Base-by-base conservation (phyloP, 108 stramenopile genomes). In the Skeletonema costatum region DNA sequence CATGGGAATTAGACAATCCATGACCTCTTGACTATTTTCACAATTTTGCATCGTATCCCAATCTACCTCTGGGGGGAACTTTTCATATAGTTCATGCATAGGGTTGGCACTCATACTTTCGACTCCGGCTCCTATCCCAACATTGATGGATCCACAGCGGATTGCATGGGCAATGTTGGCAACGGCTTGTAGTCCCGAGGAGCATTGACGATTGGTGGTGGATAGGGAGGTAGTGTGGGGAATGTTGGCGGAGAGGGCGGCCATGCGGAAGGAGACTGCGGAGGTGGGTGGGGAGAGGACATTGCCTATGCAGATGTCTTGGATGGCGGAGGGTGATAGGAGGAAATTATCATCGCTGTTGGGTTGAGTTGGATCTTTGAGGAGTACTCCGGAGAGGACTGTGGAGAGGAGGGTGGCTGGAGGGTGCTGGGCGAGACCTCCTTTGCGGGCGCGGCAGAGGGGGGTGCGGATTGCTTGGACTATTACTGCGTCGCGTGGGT, bases 1-100 rank as follows among this genome's bases (percentile, higher is more conserved):
- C 98, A 99, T 99, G 64, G 98, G 97, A 33, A 93, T 87, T n/a
- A 96, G 71, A 59, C 95, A 95, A 77, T 94, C 97, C 89, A 94
- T 92, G 12, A 90, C 94, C 2, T 84, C 73, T 32, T 64, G 48
- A 14, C 71, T 77, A 41, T 71, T 41, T 4, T 30, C 14, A 33
- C 67, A 63, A 1, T 48, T 38, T 58, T 85, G 60, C 78, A 89
- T 89, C 2, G 53, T 53, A 38, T 89, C 85, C 94, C 91, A 93
- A 70, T 94, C 87, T n/a, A 92, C 89, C 60, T 91, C 84, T 17
- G 90, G 88, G 10, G 93, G 85, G 68, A 69, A 76, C 9, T 82
- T 71, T 51, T 74, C 42, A 42, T 85, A 74, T 7, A 86, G 46
- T 72, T 83, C 81, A 32, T 88, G 79, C 94, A 92, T 90, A 60